Percentiles rank a stretch among this genome's conserved stretches.
Evolutionary conservation across 1,284 basidiomycete species (phyloP).

Genomic region (Amylostereum areolatum): DNA sequence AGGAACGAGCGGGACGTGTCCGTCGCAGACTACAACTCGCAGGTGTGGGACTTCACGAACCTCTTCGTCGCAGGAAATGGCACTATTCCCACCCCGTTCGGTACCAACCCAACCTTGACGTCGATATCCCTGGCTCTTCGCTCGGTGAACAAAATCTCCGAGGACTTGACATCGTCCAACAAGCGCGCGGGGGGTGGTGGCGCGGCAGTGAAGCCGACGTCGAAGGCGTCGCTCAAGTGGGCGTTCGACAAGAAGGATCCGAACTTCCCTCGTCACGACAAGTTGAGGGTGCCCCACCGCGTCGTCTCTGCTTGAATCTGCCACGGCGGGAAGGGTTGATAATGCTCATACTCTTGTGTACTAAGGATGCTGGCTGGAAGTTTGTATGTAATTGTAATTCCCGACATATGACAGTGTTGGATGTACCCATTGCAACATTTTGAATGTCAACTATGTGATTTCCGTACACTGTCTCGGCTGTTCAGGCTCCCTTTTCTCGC

Average conservation of each 20-base stretch:
- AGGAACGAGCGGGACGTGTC: conserved; percentile 9
- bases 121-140: conserved; percentile 10
- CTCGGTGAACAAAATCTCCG: neutral
- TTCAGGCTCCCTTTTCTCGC: too few species aligned
- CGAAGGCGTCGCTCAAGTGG: neutral
- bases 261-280: neutral
- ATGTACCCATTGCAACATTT: too few species aligned
- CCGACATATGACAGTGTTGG: too few species aligned
- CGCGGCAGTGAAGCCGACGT: neutral
- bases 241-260: neutral
- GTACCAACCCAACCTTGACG: conserved; percentile 20
- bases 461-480: too few species aligned
- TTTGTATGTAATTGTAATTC: too few species aligned
- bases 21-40: conserved; percentile 17
- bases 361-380: too few species aligned
- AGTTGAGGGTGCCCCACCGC: neutral
- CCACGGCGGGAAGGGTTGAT: too few species aligned
- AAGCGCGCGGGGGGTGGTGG: neutral
- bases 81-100: conserved; percentile 14
- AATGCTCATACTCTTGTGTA: too few species aligned
- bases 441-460: too few species aligned
- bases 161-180: neutral
- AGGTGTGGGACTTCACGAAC: conserved; percentile 20
- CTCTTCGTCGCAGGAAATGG: conserved; percentile 21
- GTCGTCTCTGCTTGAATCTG: neutral